phyloP scores from a whole-genome alignment of 2,329 filamentous ascomycete genomes.

The Colletotrichum sp. region DNA sequence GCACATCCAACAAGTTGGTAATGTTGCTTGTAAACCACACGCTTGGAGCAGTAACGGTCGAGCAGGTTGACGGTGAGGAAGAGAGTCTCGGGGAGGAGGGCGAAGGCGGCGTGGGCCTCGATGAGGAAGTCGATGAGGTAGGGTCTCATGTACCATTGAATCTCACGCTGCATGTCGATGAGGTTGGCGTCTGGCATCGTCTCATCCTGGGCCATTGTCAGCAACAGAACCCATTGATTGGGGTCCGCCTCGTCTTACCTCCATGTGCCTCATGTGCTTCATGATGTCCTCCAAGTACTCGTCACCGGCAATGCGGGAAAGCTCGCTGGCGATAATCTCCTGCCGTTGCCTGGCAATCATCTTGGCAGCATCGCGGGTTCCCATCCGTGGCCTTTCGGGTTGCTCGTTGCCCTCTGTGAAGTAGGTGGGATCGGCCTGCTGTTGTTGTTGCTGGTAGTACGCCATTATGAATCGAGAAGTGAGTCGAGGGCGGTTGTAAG shows the following conservation, averaged over 20 bases:
- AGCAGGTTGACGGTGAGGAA: slow-evolving; percentile 97
- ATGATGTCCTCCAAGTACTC: slow-evolving; percentile 96
- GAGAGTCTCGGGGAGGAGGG: slow-evolving; percentile 90
- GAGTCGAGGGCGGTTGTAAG: slow-evolving; percentile 33
- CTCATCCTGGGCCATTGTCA: slow-evolving; percentile 59
- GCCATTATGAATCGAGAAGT: slow-evolving; percentile 48
- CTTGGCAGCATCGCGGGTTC: slow-evolving; percentile 77
- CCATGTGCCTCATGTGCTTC: slow-evolving; percentile 94
- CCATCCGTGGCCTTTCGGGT: slow-evolving; percentile 59
- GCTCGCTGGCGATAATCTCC: slow-evolving; percentile 85
- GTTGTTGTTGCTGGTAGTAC: slow-evolving; percentile 37
- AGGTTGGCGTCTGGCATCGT: slow-evolving; percentile 95
- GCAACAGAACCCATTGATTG: not conserved
- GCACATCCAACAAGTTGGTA: slow-evolving; percentile 98
- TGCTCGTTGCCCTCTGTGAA: slow-evolving; percentile 62
- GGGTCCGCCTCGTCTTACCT: slow-evolving; percentile 55
- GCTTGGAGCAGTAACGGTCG: slow-evolving; percentile 96
- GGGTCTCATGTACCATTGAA: slow-evolving; percentile 99
- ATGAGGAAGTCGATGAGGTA: slow-evolving; percentile 98
- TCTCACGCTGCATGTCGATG: slow-evolving; percentile 98
- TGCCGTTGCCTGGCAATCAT: slow-evolving; percentile 83
- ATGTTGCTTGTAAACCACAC: slow-evolving; percentile 98
- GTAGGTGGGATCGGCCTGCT: slow-evolving; percentile 51
- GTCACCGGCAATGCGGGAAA: slow-evolving; percentile 83
- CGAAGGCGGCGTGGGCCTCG: slow-evolving; percentile 95